These are phyloP conservation scores for Pyrenochaeta sp. DNA, from an alignment of 2,329 filamentous ascomycete species.

Conservation along the genomic window DNA sequence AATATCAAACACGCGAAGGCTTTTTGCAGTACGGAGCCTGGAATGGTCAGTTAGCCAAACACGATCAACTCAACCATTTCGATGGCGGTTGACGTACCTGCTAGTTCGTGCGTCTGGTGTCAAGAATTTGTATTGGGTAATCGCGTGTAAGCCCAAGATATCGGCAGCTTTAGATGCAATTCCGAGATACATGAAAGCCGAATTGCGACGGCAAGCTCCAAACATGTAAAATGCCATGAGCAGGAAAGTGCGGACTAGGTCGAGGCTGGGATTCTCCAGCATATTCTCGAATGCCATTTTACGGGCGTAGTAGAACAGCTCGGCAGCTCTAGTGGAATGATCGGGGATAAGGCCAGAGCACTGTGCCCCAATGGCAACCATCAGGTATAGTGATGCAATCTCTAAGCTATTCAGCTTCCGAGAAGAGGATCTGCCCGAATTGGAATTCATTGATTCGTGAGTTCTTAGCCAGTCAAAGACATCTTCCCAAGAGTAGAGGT, in stretches of 20 bases:
- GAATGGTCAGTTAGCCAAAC: not conserved
- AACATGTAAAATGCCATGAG: conserved; percentile 68
- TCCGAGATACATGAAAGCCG: conserved; percentile 70
- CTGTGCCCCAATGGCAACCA: conserved; percentile 63
- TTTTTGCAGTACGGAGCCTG: conserved; percentile 57
- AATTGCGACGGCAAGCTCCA: conserved; percentile 64
- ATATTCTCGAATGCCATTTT: conserved; percentile 58
- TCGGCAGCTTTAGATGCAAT: conserved; percentile 65
- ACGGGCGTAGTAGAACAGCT: conserved; percentile 60
- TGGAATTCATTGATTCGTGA: not conserved
- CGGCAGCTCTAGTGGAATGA: conserved; percentile 39
- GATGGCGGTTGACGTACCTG: conserved; percentile 26
- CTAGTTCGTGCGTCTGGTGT: conserved; percentile 8
- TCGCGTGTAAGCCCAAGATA: conserved; percentile 63
- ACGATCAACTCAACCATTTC: too few relatives aligned
- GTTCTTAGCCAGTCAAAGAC: conserved; percentile 5
- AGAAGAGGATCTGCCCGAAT: not conserved
- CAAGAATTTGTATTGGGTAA: conserved; percentile 35
- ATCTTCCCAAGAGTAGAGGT: conserved; percentile 44
- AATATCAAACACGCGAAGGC: conserved; percentile 57
- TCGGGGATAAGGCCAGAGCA: conserved; percentile 37
- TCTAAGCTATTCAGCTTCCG: conserved; percentile 28
- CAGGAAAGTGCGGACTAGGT: conserved; percentile 61
- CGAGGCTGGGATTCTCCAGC: conserved; percentile 62
- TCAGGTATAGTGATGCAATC: conserved; percentile 46